These are phyloP conservation scores for Plectranthus barbatus DNA, from an alignment of 257 asterid species.

Conservation along the genomic window DNA sequence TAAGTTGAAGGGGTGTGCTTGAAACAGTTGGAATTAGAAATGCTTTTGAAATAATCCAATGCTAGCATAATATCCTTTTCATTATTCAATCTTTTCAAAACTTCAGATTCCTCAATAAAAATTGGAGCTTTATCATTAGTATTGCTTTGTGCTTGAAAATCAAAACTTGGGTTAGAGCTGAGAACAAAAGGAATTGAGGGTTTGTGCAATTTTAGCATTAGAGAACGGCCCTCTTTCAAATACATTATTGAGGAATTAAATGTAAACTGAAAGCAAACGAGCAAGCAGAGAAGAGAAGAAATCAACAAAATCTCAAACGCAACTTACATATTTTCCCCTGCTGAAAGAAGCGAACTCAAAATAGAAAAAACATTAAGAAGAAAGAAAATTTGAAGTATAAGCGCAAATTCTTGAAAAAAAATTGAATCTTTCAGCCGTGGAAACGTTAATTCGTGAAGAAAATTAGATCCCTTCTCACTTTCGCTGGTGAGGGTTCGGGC, in stretches of 20 bases:
- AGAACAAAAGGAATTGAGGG: constrained; percentile 59
- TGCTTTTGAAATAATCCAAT: constrained; percentile 54
- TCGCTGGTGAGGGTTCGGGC: too few species aligned
- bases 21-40: constrained; percentile 50
- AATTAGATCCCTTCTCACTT: too few species aligned
- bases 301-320: neutral
- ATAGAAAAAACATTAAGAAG: neutral
- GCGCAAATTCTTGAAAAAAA: neutral
- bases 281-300: neutral
- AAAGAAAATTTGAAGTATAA: neutral
- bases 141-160: constrained; percentile 4
- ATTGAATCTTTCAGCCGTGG: neutral
- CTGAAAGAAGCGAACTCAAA: neutral
- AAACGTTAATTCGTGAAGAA: neutral
- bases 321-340: neutral
- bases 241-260: constrained; percentile 24
- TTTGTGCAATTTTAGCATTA: constrained; percentile 53
- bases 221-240: constrained; percentile 65
- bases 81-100: constrained; percentile 39
- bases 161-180: constrained; percentile 32
- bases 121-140: constrained; percentile 18
- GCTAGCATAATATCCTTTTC: constrained; percentile 43
- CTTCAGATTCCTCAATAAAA: constrained; percentile 47
- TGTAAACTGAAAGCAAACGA: neutral
- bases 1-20: constrained; percentile 72